Conservation (phyloP, 805 yeast genomes). For the Isabelozyma heimii region DNA sequence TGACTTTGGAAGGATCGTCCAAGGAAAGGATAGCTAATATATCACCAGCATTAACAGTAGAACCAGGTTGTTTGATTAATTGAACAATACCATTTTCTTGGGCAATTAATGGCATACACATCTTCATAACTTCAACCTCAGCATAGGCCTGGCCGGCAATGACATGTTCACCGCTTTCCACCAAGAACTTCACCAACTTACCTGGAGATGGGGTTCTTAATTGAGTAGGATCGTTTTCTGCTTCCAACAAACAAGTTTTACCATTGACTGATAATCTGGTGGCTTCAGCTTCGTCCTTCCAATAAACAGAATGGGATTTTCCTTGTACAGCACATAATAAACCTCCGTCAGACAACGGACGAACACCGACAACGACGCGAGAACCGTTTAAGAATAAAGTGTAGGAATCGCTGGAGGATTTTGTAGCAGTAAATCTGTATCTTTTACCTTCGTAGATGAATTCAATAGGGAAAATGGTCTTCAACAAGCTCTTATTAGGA, state of each 20-base stretch:
- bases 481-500: slow-evolving; percentile 75
- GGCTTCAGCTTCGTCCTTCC: slow-evolving; percentile 97
- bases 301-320: slow-evolving; percentile 90
- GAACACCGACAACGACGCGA: slow-evolving; percentile 80
- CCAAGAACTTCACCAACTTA: slow-evolving; percentile 87
- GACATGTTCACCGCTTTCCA: slow-evolving; percentile 94
- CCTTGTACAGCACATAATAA: slow-evolving; percentile 85
- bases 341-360: slow-evolving; percentile 93
- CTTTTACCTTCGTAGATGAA: slow-evolving; percentile 92
- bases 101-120: slow-evolving; percentile 97
- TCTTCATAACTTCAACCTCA: slow-evolving; percentile 99
- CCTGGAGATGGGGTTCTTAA: slow-evolving; percentile 99
- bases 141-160: slow-evolving; percentile 92
- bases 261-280: slow-evolving; percentile 94
- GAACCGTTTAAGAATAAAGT: slow-evolving; percentile 93
- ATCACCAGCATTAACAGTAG: slow-evolving; percentile 96
- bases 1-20: slow-evolving; percentile 96
- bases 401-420: slow-evolving; percentile 81
- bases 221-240: slow-evolving; percentile 98
- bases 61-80: slow-evolving; percentile 94
- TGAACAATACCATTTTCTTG: slow-evolving; percentile 93
- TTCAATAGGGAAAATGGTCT: slow-evolving; percentile 88
- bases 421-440: slow-evolving; percentile 94
- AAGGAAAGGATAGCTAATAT: slow-evolving; percentile 90
- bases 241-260: slow-evolving; percentile 90